These are phyloP conservation scores for Solanum sejunctum DNA, from an alignment of 257 asterid genomes.

Conservation along the genomic window DNA sequence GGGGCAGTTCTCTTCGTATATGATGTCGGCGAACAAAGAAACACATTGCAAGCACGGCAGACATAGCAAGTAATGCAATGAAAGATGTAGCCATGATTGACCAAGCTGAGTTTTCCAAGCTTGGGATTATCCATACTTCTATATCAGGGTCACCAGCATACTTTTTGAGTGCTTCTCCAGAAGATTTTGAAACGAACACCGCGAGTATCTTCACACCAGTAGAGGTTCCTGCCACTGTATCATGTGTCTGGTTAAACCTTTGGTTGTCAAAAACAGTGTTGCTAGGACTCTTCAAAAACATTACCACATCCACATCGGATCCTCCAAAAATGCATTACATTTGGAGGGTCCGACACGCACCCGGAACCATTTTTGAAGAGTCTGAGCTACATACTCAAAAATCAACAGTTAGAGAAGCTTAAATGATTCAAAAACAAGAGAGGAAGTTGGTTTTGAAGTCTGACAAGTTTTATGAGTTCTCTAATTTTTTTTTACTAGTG, in stretches of 20 bases:
- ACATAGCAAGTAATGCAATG: slow-evolving; percentile 62
- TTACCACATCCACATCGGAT: neutral
- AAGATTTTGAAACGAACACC: slow-evolving; percentile 48
- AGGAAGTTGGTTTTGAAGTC: neutral
- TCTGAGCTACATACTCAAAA: neutral
- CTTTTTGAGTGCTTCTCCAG: slow-evolving; percentile 41
- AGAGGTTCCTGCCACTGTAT: slow-evolving; percentile 71
- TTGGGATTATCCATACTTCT: slow-evolving; percentile 50
- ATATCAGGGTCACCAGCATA: slow-evolving; percentile 32
- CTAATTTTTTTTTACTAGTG: neutral
- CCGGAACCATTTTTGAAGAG: neutral
- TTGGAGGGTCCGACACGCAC: neutral
- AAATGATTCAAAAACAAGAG: neutral
- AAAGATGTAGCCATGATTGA: slow-evolving; percentile 64
- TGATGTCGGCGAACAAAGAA: slow-evolving; percentile 72
- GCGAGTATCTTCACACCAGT: slow-evolving; percentile 56
- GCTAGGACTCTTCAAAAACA: neutral
- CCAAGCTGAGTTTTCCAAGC: slow-evolving; percentile 62
- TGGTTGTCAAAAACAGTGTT: neutral
- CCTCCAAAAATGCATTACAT: neutral
- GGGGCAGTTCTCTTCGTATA: slow-evolving; percentile 41
- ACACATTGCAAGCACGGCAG: slow-evolving; percentile 65
- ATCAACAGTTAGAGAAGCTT: neutral
- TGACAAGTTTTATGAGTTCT: neutral
- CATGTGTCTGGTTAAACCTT: neutral